Base-by-base conservation (phyloP, 2,329 filamentous ascomycete species). In the Davidsoniella australis region DNA sequence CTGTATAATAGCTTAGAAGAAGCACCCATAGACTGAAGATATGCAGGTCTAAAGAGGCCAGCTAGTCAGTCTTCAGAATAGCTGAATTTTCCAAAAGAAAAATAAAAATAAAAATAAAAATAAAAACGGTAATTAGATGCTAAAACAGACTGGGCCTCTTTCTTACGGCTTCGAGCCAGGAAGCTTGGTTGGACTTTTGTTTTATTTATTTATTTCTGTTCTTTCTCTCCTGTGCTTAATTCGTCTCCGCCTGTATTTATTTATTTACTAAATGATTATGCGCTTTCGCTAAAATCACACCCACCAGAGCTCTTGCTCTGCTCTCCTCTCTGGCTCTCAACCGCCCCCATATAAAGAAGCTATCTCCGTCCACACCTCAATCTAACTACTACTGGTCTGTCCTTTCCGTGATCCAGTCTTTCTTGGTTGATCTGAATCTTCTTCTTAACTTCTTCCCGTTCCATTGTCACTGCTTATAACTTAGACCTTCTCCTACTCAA, bases 311-410 rank as follows among this genome's bases (percentile, higher is more conserved):
- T 24, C 23, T 39, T 23, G 12, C 37, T 39, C 18, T 18, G 18
- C 18, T 18, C 18, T 18, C 18, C 3, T 18, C 41, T 24, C 23
- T 29, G 5, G 16, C 37, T 29, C 37, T 26, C 36, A 23, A 41
- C 12, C 23, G 16, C 37, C 36, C 44, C 43, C 48, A 50, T 50
- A 50, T 50, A 50, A 46, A 50, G 42, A 46, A 50, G 42, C 42
- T 45, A 24, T 36, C 36, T 45, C 42, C 48, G 17, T 46, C 43
- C 26, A n/a, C 17, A 23, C 44, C 14, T 50, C 16, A 23, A 26
- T 46, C 4, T n/a, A 17, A 38, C 44, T 39, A 33, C n/a, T 14
- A 46, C 44, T 39, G 29, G 33, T n/a, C 44, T 18, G 44, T 38
- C 26, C 33, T 46, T 36, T 46, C 24, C 29, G 26, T 38, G 29